Evolutionary conservation across 1,284 basidiomycete genomes (phyloP), one percentile per base, ranked within the genome.

Genomic region (Lignosus rhinocerotis): DNA sequence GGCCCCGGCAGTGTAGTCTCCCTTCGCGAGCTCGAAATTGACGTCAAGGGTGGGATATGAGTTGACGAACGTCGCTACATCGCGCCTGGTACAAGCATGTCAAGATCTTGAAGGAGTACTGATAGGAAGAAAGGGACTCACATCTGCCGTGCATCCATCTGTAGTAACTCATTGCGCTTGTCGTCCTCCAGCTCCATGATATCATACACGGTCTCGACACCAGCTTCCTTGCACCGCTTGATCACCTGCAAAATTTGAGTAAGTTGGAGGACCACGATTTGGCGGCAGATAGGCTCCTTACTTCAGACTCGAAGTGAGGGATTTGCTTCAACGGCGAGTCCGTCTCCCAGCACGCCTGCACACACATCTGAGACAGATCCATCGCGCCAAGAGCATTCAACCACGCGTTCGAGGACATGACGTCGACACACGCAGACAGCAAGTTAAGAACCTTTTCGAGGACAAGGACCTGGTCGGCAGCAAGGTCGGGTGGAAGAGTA

Each of bases 331-430:
- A 75, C 0, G 94, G 93, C 46, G 91, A 94, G 73, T 98, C 97
- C 33, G 89, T 90, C 70, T 99, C 96, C 96, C 96, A 98, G 72
- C 96, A 89, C 0, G 93, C 96, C 75, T 99, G 97, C 2, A 98
- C 94, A 73, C 93, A 95, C 96, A 99, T 99, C 76, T 99, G 97
- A n/a, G 91, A 93, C 58, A 99, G 74, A 76, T 99, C 97, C 97
- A 99, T 99, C 0, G 96, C 96, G 50, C 96, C 92, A 14, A 98
- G 78, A 1, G 96, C 96, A 69, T 90, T 96, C 68, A 99, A 75
- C 88, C 89, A 96, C 3, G 93, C 94, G 70, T 98, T 98, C 49
- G 91, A 94, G 5, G 92, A 95, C 94, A 99, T 95, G 60, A 99
- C 96, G 72, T 98, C 96, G 36, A 98, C 96, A 70, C 94, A 96